A percentile compares a stretch with the other conserved stretches of the same genome.
These are phyloP conservation scores for Paramecium caudatum DNA, from an alignment of 73 alveolate genomes.

Conservation along the genomic window DNA sequence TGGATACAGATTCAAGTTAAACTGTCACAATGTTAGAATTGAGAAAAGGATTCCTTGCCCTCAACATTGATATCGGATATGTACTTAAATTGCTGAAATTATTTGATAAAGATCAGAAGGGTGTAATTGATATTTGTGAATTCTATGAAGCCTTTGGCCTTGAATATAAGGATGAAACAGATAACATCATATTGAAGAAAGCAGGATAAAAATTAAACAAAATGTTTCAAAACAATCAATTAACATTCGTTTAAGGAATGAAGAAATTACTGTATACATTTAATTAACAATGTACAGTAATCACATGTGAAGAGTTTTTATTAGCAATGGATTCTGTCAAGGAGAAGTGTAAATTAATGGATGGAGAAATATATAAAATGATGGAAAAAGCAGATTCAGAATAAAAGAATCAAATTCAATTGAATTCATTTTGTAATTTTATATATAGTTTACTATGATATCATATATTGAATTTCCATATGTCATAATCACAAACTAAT, in stretches of 20 bases:
- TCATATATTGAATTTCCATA: too few species aligned
- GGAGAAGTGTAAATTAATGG: slow-evolving; percentile 40
- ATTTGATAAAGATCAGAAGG: slow-evolving; percentile 46
- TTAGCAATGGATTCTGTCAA: slow-evolving; percentile 37
- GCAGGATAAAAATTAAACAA: not conserved
- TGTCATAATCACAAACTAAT: too few species aligned
- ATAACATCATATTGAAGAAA: slow-evolving; percentile 38
- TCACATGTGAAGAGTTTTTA: slow-evolving; percentile 51
- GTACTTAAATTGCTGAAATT: slow-evolving; percentile 26
- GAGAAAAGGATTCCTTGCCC: slow-evolving; percentile 50
- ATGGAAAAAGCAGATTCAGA: slow-evolving; percentile 42
- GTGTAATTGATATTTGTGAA: slow-evolving; percentile 35
- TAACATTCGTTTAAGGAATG: slow-evolving; percentile 27
- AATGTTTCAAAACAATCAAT: not conserved
- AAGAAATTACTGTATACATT: slow-evolving; percentile 26
- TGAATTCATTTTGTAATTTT: slow-evolving; percentile 40
- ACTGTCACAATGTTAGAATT: slow-evolving; percentile 43
- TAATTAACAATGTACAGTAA: not conserved
- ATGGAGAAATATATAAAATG: slow-evolving; percentile 58
- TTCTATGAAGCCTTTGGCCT: slow-evolving; percentile 57
- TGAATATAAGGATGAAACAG: slow-evolving; percentile 39
- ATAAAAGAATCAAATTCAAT: slow-evolving; percentile 29
- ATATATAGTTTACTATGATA: slow-evolving; percentile 36
- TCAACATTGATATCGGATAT: slow-evolving; percentile 28
- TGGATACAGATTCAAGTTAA: slow-evolving; percentile 34